These are phyloP conservation scores for Peronospora tabacina DNA, from an alignment of 352 stramenopile species.

Conservation along the genomic window DNA sequence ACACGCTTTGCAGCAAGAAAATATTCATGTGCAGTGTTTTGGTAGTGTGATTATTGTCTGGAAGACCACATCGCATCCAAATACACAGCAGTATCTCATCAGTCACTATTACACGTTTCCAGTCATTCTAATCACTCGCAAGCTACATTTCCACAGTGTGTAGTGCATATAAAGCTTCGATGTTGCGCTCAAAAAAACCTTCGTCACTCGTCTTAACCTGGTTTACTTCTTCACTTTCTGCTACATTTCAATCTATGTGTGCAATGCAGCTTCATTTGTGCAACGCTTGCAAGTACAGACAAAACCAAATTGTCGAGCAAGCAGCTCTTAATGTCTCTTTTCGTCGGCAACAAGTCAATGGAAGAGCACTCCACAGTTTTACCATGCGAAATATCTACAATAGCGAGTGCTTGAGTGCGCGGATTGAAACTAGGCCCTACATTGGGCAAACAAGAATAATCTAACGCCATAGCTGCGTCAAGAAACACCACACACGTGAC, in stretches of 20 bases:
- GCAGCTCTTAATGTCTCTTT: conserved; percentile 27
- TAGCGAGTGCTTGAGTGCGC: conserved; percentile 34
- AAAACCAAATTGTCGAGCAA: conserved; percentile 46
- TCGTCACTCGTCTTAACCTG: conserved; percentile 17
- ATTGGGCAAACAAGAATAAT: conserved; percentile 63
- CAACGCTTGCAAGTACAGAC: conserved; percentile 42
- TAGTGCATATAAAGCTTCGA: conserved; percentile 36
- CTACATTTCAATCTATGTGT: neutral
- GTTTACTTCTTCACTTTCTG: conserved; percentile 6
- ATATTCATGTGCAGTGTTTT: conserved; percentile 53
- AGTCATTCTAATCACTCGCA: conserved; percentile 24
- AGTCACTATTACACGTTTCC: conserved; percentile 20
- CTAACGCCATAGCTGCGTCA: conserved; percentile 57
- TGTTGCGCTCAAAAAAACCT: conserved; percentile 20
- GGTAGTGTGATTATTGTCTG: conserved; percentile 29
- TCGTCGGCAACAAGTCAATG: conserved; percentile 42
- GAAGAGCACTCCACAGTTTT: conserved; percentile 48
- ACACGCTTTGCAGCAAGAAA: conserved; percentile 27
- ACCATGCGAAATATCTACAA: conserved; percentile 24
- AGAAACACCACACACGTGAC: conserved; percentile 45
- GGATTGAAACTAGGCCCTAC: conserved; percentile 46
- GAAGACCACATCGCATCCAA: conserved; percentile 31
- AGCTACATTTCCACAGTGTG: conserved; percentile 37
- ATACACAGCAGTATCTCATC: conserved; percentile 30
- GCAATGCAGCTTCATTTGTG: conserved; percentile 9